phyloP scores from a whole-genome alignment of 2,329 filamentous ascomycete genomes.

The Fusarium mangiferae region DNA sequence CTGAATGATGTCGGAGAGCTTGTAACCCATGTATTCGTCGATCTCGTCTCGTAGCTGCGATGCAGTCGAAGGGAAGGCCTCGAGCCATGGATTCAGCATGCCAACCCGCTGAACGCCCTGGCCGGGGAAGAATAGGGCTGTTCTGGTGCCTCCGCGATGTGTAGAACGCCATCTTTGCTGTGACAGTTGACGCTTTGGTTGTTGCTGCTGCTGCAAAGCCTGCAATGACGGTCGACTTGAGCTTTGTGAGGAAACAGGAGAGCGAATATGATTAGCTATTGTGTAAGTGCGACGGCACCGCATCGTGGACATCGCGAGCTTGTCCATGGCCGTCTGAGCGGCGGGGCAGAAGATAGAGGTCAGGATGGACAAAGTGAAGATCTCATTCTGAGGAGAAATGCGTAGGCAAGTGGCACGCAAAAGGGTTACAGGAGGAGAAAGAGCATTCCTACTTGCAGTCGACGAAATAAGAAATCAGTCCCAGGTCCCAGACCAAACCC shows the following conservation, averaged over 20 bases:
- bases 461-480: constrained; percentile 3
- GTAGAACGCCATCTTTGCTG: constrained; percentile 48
- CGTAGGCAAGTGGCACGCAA: not conserved
- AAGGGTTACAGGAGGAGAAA: not conserved
- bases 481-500: not conserved
- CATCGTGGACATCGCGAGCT: constrained; percentile 44
- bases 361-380: constrained; percentile 35
- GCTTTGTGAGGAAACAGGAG: not conserved
- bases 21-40: constrained; percentile 78
- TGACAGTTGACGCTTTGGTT: not conserved
- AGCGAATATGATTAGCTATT: constrained; percentile 8
- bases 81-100: constrained; percentile 87
- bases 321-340: constrained; percentile 47
- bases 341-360: constrained; percentile 34
- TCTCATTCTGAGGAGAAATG: constrained; percentile 31
- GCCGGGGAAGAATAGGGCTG: constrained; percentile 73
- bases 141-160: constrained; percentile 55
- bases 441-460: not conserved
- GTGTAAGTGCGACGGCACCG: constrained; percentile 42
- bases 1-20: constrained; percentile 81
- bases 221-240: constrained; percentile 15
- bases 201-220: not conserved
- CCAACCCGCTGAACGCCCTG: constrained; percentile 91
- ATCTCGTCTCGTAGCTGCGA: constrained; percentile 85
- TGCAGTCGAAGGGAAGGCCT: constrained; percentile 83